These are phyloP conservation scores for Cyphellophora attinorum DNA, from an alignment of 2,329 filamentous ascomycete genomes.

Conservation along the genomic window DNA sequence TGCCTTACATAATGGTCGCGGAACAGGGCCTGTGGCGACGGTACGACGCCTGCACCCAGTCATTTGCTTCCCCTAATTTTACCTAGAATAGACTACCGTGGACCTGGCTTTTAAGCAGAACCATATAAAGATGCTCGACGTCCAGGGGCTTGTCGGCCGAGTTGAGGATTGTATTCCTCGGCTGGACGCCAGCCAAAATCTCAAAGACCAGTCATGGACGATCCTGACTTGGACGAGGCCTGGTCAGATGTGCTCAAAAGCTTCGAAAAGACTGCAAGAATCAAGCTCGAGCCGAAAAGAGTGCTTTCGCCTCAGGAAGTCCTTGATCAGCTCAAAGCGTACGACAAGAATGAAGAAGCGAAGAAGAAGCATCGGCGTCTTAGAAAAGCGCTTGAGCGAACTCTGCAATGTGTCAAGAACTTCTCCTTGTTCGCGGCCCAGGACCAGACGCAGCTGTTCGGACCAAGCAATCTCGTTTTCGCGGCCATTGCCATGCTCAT, in stretches of 20 bases:
- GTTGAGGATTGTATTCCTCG: too few species aligned
- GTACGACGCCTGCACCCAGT: too few species aligned
- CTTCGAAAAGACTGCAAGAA: neutral
- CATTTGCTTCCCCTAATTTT: too few species aligned
- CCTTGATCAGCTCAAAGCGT: neutral
- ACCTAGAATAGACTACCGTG: too few species aligned
- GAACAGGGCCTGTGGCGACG: too few species aligned
- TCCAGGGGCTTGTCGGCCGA: too few species aligned
- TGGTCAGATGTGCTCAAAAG: neutral
- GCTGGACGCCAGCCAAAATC: too few species aligned
- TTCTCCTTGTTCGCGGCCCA: neutral
- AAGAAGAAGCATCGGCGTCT: neutral
- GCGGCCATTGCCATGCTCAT: constrained; percentile 23
- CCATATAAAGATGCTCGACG: too few species aligned
- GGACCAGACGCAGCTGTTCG: constrained; percentile 16
- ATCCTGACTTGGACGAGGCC: neutral
- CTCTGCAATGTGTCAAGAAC: neutral
- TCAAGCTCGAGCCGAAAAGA: neutral
- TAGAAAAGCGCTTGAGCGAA: neutral
- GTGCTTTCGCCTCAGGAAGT: neutral
- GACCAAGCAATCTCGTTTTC: constrained; percentile 21
- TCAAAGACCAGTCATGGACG: neutral
- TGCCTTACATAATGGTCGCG: too few species aligned
- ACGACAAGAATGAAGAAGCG: neutral
- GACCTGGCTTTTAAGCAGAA: too few species aligned